phyloP scores from a whole-genome alignment of 1,284 basidiomycete species.

The Austroboletus rostrupii region DNA sequence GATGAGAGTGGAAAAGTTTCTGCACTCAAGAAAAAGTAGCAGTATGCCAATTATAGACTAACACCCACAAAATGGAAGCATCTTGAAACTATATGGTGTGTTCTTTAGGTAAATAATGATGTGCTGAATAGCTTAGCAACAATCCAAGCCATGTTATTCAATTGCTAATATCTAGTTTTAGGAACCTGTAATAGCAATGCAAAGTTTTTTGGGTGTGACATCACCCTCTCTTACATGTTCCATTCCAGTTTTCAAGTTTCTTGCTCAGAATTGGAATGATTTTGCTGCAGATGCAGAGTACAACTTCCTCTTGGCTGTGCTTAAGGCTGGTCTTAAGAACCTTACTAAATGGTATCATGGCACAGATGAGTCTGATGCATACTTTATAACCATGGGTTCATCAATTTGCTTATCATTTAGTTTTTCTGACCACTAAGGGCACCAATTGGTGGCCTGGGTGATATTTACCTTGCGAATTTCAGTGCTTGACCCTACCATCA shows the following conservation, averaged over 20 bases:
- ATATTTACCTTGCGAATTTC: neutral
- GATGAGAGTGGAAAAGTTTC: neutral
- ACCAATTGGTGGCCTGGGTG: too few relatives aligned
- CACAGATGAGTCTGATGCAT: neutral
- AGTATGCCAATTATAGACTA: neutral
- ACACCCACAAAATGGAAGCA: neutral
- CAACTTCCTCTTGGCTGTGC: neutral
- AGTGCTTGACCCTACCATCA: neutral
- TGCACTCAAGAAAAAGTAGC: neutral
- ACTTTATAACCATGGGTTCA: neutral
- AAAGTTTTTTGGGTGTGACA: neutral
- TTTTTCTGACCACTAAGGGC: neutral
- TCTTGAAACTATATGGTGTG: neutral
- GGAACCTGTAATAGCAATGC: neutral
- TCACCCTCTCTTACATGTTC: neutral
- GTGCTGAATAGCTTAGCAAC: too few relatives aligned
- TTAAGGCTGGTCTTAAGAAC: neutral
- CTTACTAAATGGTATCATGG: neutral
- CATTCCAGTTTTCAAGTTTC: neutral
- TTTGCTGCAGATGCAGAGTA: neutral
- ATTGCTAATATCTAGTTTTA: neutral
- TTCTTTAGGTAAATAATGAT: neutral
- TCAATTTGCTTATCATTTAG: neutral
- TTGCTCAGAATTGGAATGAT: neutral
- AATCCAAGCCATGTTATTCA: too few relatives aligned